These are phyloP conservation scores for Russula dissimulans DNA, from an alignment of 768 basidiomycete genomes.

Conservation along the genomic window DNA sequence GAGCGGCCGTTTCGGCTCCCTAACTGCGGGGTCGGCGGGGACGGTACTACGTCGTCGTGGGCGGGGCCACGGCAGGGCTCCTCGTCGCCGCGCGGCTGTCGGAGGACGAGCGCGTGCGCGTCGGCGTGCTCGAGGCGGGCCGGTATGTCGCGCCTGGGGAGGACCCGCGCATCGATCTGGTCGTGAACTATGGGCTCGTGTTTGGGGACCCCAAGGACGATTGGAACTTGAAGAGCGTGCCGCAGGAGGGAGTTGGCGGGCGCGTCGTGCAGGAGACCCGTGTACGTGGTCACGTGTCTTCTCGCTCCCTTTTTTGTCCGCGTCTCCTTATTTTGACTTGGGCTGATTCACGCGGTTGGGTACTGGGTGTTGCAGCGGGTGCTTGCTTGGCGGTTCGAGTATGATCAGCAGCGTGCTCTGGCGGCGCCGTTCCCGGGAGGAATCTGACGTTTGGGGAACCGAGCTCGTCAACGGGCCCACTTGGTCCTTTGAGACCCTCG, in stretches of 20 bases:
- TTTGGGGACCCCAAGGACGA: conserved; percentile 14
- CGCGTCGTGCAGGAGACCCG: conserved; percentile 15
- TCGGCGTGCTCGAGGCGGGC: conserved; percentile 27
- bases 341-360: background rate
- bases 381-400: conserved; percentile 16
- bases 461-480: conserved; percentile 13
- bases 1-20: background rate
- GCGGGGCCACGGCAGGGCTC: conserved; percentile 24
- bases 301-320: too few relatives aligned
- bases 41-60: conserved; percentile 7
- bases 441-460: conserved; percentile 15
- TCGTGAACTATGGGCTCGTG: conserved; percentile 13
- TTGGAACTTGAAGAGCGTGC: conserved; percentile 17
- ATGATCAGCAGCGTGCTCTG: conserved; percentile 19
- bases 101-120: conserved; percentile 17
- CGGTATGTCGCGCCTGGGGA: conserved; percentile 14
- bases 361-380: background rate
- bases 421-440: conserved; percentile 15
- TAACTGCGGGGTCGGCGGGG: background rate
- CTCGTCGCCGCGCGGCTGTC: conserved; percentile 26
- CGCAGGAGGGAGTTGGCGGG: conserved; percentile 10
- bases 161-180: conserved; percentile 12
- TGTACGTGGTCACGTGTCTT: background rate
- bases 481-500: conserved; percentile 15
- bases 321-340: background rate